These are phyloP conservation scores for Mortierella alpina DNA, from an alignment of 192 early-diverging fungal genomes.

Conservation along the genomic window DNA sequence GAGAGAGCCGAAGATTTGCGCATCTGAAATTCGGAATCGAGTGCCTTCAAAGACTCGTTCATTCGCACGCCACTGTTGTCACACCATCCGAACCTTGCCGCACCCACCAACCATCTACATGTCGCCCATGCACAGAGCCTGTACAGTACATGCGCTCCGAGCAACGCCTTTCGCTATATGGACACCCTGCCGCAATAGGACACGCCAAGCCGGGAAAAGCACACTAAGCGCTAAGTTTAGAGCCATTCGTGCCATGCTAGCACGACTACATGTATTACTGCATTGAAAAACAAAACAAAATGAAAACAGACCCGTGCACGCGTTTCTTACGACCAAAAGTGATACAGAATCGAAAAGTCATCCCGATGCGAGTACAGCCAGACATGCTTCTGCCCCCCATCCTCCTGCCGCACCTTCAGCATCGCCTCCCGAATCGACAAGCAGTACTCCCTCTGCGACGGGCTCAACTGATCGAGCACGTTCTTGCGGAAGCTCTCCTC, in stretches of 20 bases:
- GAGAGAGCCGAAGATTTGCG: not conserved
- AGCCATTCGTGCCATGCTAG: not conserved
- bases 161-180: not conserved
- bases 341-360: conserved; percentile 71
- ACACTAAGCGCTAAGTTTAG: not conserved
- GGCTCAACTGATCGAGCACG: conserved; percentile 49
- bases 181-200: not conserved
- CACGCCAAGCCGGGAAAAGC: not conserved
- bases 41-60: not conserved
- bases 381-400: conserved; percentile 60
- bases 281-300: not conserved
- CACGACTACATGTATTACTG: not conserved
- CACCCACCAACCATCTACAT: too few species aligned
- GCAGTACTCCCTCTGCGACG: conserved; percentile 64
- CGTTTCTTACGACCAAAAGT: conserved; percentile 52
- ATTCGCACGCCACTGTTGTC: too few species aligned
- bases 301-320: not conserved
- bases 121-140: too few species aligned
- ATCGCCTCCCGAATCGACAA: conserved; percentile 45
- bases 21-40: not conserved
- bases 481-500: conserved; percentile 72
- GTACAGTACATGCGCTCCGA: too few species aligned
- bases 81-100: too few species aligned
- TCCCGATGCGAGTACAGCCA: conserved; percentile 81
- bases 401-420: conserved; percentile 61